Evolutionary conservation across 2,329 filamentous ascomycete genomes (phyloP), one percentile per base, ranked within the genome.

Genomic region (Camillea tinctor): DNA sequence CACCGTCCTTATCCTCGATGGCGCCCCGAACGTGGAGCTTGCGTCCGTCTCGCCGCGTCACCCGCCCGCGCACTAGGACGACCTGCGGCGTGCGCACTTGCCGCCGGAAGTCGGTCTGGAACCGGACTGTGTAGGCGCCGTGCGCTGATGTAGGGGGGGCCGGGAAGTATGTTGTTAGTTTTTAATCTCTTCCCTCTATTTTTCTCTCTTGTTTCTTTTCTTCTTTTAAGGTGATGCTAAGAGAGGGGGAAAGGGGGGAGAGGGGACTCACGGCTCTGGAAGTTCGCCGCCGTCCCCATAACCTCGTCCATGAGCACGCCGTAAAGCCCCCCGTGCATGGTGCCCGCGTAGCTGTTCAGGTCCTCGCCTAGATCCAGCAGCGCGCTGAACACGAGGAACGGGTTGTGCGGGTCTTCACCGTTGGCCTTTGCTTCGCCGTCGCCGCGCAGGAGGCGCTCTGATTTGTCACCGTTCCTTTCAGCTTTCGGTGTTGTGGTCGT

Each of bases 231-330:
- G 15, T 5, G 15, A 13, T 8, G 15, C 4, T 5, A 40, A 36
- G 17, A 17, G 36, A 7, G n/a, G 36, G 7, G 13, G 50, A 24
- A 23, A 30, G 19, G 15, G 48, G 51, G 24, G 50, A n/a, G 30
- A 52, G 30, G 22, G 36, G 19, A 68, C 69, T 56, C 40, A 71
- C 68, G 36, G 26, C 59, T 51, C 48, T 72, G 69, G 11, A 64
- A 50, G 50, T 70, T 71, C 22, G 68, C 70, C 44, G 67, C 68
- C n/a, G 67, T 72, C 5, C 70, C 70, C 68, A 72, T 71, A 23
- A 72, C 67, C 60, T 73, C 70, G 61, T 72, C 70, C 59, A 73
- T 59, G 11, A 72, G 63, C 11, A 73, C 65, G 2, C 60, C 66
- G 62, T 66, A 68, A 40, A 72, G 56, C 0, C 71, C 70, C 22